phyloP scores from a whole-genome alignment of 345 rosid species.

The Ceriops decandra region DNA sequence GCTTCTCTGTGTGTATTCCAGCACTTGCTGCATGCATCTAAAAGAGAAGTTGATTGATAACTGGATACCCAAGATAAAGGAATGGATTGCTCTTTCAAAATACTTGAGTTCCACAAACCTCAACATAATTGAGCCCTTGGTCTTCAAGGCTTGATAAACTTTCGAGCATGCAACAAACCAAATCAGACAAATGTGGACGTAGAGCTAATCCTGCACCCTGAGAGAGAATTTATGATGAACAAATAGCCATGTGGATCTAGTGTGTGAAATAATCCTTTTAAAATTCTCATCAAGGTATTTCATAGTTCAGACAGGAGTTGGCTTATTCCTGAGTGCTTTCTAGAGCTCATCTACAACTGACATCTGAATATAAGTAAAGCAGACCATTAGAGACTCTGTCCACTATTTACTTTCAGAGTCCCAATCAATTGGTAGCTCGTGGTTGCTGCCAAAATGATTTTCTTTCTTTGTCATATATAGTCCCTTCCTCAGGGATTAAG shows the following conservation, averaged over 20 bases:
- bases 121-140: slow-evolving; percentile 94
- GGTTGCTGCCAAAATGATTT: too few relatives aligned
- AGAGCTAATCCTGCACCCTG: slow-evolving; percentile 93
- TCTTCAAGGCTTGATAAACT: slow-evolving; percentile 98
- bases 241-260: neutral
- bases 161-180: slow-evolving; percentile 98
- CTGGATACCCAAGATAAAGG: slow-evolving; percentile 10
- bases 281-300: neutral
- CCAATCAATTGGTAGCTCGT: neutral
- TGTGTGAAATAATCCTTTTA: neutral
- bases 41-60: slow-evolving; percentile 20
- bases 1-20: slow-evolving; percentile 90
- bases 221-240: neutral
- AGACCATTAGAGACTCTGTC: neutral
- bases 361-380: too few relatives aligned
- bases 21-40: slow-evolving; percentile 96
- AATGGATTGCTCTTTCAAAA: slow-evolving; percentile 1
- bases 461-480: too few relatives aligned
- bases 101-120: slow-evolving; percentile 46
- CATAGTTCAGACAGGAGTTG: neutral
- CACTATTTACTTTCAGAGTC: too few relatives aligned
- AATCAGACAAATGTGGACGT: slow-evolving; percentile 82
- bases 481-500: too few relatives aligned
- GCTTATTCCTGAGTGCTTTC: too few relatives aligned
- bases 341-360: too few relatives aligned